Percentiles rank a stretch among this genome's conserved stretches.
Evolutionary conservation across 441 rosid genomes (phyloP).

Genomic region (Erodium moschatum): DNA sequence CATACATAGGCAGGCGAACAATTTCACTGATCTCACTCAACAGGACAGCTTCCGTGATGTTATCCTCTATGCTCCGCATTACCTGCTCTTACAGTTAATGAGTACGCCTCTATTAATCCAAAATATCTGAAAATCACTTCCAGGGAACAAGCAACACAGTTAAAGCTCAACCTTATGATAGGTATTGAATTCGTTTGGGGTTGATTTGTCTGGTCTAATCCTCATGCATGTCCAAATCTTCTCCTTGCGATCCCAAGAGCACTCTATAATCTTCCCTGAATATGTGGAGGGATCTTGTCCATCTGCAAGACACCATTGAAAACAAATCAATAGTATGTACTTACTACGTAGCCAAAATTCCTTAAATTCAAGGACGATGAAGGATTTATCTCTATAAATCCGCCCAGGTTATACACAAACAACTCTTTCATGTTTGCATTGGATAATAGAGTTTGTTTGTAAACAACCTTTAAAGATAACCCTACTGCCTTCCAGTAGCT

Average conservation of each 20-base stretch:
- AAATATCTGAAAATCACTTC: not conserved
- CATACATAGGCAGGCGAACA: constrained; percentile 90
- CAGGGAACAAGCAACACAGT: constrained; percentile 6
- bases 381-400: no score
- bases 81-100: constrained; percentile 43
- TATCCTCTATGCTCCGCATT: constrained; percentile 91
- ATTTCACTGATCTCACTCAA: constrained; percentile 77
- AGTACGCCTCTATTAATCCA: constrained; percentile 8
- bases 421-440: no score
- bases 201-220: constrained; percentile 61
- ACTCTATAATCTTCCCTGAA: constrained; percentile 85
- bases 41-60: constrained; percentile 80
- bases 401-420: no score
- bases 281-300: constrained; percentile 61
- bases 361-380: not conserved
- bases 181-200: constrained; percentile 85
- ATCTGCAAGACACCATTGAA: constrained; percentile 33
- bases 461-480: constrained; percentile 65
- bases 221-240: constrained; percentile 80
- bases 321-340: not conserved
- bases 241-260: constrained; percentile 65
- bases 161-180: constrained; percentile 54
- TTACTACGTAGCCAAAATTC: not conserved
- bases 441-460: not conserved
- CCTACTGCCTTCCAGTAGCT: constrained; percentile 62